A percentile compares a stretch with the other conserved stretches of the same genome.
Evolutionary conservation across 2,329 filamentous ascomycete species (phyloP).

Genomic region (Colletotrichum lupini): DNA sequence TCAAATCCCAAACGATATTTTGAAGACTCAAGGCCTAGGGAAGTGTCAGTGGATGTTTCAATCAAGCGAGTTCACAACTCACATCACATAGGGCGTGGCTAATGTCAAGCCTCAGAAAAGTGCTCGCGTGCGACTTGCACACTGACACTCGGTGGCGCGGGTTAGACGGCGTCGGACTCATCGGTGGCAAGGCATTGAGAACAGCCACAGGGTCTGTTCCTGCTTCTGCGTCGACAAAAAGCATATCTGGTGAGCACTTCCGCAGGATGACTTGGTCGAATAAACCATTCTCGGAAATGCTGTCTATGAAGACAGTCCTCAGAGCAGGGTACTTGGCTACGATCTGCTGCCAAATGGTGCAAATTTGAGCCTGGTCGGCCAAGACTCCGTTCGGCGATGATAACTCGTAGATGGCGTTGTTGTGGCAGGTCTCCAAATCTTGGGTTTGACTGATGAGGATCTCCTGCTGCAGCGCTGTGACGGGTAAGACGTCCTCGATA

Average conservation of each 20-base stretch:
- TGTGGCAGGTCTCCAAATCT: constrained; percentile 53
- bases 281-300: constrained; percentile 58
- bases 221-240: constrained; percentile 61
- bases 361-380: constrained; percentile 57
- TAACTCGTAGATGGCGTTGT: constrained; percentile 61
- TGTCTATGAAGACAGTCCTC: constrained; percentile 63
- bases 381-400: constrained; percentile 47
- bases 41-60: not conserved
- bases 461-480: constrained; percentile 60
- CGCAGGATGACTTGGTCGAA: constrained; percentile 63
- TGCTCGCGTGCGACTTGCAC: constrained; percentile 55
- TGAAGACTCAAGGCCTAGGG: constrained; percentile 51
- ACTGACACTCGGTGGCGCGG: constrained; percentile 63
- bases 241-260: constrained; percentile 60
- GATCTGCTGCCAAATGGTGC: constrained; percentile 61
- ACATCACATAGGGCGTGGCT: constrained; percentile 64
- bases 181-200: constrained; percentile 54
- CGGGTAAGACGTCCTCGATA: constrained; percentile 61
- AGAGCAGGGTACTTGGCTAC: constrained; percentile 57
- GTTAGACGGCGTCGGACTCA: constrained; percentile 49
- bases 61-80: constrained; percentile 21
- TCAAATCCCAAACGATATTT: constrained; percentile 58
- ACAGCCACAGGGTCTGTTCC: constrained; percentile 50
- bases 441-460: constrained; percentile 59
- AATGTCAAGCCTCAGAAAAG: constrained; percentile 60